phyloP scores from a whole-genome alignment of 805 yeast species.

The Barnettozyma salicaria region DNA sequence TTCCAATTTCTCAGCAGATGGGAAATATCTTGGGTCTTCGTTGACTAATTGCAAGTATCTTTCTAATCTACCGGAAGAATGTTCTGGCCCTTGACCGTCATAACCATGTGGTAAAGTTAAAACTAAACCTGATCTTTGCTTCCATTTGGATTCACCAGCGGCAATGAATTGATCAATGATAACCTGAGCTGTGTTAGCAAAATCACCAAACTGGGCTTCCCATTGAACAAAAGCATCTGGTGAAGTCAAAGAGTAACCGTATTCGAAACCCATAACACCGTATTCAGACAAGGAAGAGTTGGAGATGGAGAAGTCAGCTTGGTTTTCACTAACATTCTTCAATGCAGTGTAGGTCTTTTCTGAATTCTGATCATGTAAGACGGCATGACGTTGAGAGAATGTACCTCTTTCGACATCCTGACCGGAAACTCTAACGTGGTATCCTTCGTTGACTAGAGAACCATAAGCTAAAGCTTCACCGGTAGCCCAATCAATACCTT shows the following conservation, averaged over 20 bases:
- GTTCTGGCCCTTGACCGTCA: constrained; percentile 99
- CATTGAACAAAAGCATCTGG: constrained; percentile 97
- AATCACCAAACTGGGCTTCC: constrained; percentile 99
- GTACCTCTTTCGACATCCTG: constrained; percentile 99
- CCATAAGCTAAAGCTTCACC: constrained; percentile 99
- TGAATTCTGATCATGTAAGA: constrained; percentile 88
- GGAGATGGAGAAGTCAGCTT: constrained; percentile 80
- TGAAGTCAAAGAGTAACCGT: constrained; percentile 95
- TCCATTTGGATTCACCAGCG: constrained; percentile 97
- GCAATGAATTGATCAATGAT: constrained; percentile 94
- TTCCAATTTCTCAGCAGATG: constrained; percentile 77
- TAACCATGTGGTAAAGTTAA: constrained; percentile 97
- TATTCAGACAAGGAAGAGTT: constrained; percentile 97
- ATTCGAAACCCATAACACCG: constrained; percentile 99
- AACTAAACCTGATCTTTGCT: constrained; percentile 95
- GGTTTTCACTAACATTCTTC: constrained; percentile 69
- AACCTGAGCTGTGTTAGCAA: constrained; percentile 98
- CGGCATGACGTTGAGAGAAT: constrained; percentile 98
- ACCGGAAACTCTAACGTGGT: constrained; percentile 95
- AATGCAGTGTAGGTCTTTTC: constrained; percentile 84
- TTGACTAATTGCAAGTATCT: constrained; percentile 93
- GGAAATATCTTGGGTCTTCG: constrained; percentile 95
- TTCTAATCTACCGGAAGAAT: constrained; percentile 95
- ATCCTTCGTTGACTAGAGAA: constrained; percentile 85
- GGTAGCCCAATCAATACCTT: constrained; percentile 98